phyloP scores from a whole-genome alignment of 352 stramenopile genomes.

The Ochromonadaceae sp. region DNA sequence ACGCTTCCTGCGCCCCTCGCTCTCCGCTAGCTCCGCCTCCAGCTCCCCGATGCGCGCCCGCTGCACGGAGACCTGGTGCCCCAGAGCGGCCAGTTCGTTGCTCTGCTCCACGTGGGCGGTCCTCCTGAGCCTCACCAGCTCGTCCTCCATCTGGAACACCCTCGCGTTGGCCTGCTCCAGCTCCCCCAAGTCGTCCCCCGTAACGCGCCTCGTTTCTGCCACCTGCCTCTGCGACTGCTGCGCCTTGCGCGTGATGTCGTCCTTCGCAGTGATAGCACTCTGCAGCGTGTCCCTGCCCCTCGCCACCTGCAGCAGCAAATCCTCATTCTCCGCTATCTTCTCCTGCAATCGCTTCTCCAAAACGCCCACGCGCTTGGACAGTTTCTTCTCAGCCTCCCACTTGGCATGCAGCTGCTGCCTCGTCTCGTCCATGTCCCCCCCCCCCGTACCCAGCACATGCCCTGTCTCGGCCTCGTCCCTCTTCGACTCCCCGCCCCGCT shows the following conservation, averaged over 20 bases:
- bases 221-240: slow-evolving; percentile 24
- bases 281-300: slow-evolving; percentile 30
- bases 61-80: slow-evolving; percentile 13
- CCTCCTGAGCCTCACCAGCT: slow-evolving; percentile 16
- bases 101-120: slow-evolving; percentile 25
- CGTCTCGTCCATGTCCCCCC: not conserved
- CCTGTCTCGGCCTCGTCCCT: slow-evolving; percentile 8
- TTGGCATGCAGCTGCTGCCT: slow-evolving; percentile 9
- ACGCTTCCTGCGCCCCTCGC: slow-evolving; percentile 14
- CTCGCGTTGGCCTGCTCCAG: slow-evolving; percentile 20
- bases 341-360: slow-evolving; percentile 50
- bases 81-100: slow-evolving; percentile 21
- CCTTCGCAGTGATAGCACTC: slow-evolving; percentile 27
- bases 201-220: not conserved
- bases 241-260: slow-evolving; percentile 34
- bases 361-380: slow-evolving; percentile 46
- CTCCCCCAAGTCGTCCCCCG: not conserved
- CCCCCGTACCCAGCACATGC: not conserved
- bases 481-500: slow-evolving; percentile 29
- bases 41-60: slow-evolving; percentile 5
- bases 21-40: slow-evolving; percentile 20
- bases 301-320: slow-evolving; percentile 33
- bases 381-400: slow-evolving; percentile 47
- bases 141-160: slow-evolving; percentile 24
- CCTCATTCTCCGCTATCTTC: slow-evolving; percentile 40